Evolutionary conservation across 1,139 yeast species (phyloP), one percentile per base, ranked within the genome.

Genomic region (Lodderomyces elongisporus): DNA sequence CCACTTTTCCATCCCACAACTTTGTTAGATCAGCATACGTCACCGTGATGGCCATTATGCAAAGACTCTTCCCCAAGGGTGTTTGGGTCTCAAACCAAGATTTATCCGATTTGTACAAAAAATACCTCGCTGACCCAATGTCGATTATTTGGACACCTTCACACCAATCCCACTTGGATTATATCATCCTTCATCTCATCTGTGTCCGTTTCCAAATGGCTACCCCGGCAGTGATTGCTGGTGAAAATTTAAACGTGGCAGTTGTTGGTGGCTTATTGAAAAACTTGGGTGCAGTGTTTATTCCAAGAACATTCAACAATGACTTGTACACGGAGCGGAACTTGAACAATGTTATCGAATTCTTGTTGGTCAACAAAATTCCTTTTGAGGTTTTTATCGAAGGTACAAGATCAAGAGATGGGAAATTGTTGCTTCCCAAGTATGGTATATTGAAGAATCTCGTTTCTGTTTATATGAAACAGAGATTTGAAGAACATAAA

Each of bases 391-490:
- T 80, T 35, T 78, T 79, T 44, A 74, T 78, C 36, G 85, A 78
- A 49, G 85, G 85, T 14, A 76, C 82, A 2, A 66, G 85, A 36
- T 77, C 84, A 3, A 66, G 85, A 43, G 79, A 78, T 37, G 85
- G 85, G 12, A 78, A 78, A 48, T 58, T 77, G 33, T 60, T 79
- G 25, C 65, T 79, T 17, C 85, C 85, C 7, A 79, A 78, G 47
- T 77, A 74, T 46, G 85, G 85, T 12, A 72, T 78, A 38, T 62
- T 78, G 44, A 78, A 77, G 52, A 68, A 65, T 12, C 51, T 70
- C 37, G 59, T 71, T 27, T 57, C 69, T 31, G 58, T 66, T 25
- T 79, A 71, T 39, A 52, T 71, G 9, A 58, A 71, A 28, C 65
- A 72, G 36, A 52, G 65, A 14, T 62, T 69, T 8, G 52, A 58